Evolutionary conservation across 352 stramenopile species (phyloP), one percentile per base, ranked within the genome.

Genomic region (Saprolegnia parasitica): DNA sequence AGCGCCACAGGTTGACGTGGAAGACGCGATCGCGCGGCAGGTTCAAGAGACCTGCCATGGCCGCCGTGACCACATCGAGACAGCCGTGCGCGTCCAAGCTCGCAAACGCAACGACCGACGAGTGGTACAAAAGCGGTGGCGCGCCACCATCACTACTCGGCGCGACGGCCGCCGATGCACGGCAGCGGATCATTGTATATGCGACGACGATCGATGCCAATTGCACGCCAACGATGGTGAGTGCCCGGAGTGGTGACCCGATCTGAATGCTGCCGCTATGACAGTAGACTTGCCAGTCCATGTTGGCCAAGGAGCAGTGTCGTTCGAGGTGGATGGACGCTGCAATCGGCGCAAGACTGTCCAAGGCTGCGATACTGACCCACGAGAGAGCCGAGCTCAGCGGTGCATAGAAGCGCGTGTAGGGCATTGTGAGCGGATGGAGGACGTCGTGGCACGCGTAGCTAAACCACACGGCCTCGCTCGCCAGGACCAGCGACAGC

Each of bases 211-310:
- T 35, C 9, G 35, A 15, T 21, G 9, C 35, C 13, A 16, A 11
- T 24, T 60, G 52, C 13, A 60, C 11, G 1, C 24, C n/a, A n/a
- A 60, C 4, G 11, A 60, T 24, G 16, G 20, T 21, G 11, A 16
- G 11, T 20, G 20, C 10, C 1, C 52, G 52, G 3, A 20, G 11
- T 15, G 24, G 24, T 1, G 24, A 35, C 11, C 52, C 52, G 9
- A 60, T 60, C 3, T 15, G 13, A 35, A 60, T 9, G 3, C 11
- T 40, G 1, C 3, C 52, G 9, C 52, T 60, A 1, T 3, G 4
- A n/a, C 52, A 60, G 35, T 60, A 60, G 13, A 60, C 52, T 60
- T 60, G 52, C 52, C 52, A 60, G n/a, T 60, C 52, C 52, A 60
- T 60, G 35, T 60, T 60, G 13, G 4, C 20, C 52, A 60, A 21